Evolutionary conservation across 2,329 filamentous ascomycete species (phyloP), one percentile per base, ranked within the genome.

Genomic region (Penicillium paneum): DNA sequence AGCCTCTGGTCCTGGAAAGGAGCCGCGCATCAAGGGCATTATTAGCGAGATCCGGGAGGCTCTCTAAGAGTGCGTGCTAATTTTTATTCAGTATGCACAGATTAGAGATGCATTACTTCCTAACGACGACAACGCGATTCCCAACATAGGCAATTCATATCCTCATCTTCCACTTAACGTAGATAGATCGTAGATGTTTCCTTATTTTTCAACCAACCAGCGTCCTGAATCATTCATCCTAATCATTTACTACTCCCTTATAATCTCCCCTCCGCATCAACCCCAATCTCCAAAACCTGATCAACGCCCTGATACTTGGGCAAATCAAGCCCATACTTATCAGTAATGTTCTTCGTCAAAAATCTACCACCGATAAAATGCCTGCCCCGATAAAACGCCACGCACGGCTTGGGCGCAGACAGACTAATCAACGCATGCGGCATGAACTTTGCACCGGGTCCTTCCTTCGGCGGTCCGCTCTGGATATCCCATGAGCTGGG

Each of bases 401-500:
- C 88, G 57, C 96, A 78, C 7, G 93, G 93, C 76, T 99, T 99
- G 3, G 94, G 91, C 10, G 94, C 94, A 44, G 93, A 96, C 67
- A 99, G 78, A 70, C 90, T 96, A 62, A 99, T 86, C 54, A 99
- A 78, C 19, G 87, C 86, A 32, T 81, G 79, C 61, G 94, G 94
- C 76, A 89, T 86, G 68, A 96, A 97, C 5, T 80, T 84, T 65
- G 87, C 87, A 0, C 91, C 93, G 0, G 90, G 81, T 0, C 91
- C 93, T 1, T 85, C 83, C 49, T 79, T 76, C 11, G 92, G 91
- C 8, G 93, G 93, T 0, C 94, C 94, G 11, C 80, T 78, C 67
- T 96, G 90, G 53, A 99, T 95, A 71, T 94, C 86, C 94, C 94
- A 99, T 1, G 90, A 94, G 31, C 90, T 96, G 1, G 94, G 94